Evolutionary conservation across 805 yeast genomes (phyloP).

Genomic region (Lachancea quebecensis): DNA sequence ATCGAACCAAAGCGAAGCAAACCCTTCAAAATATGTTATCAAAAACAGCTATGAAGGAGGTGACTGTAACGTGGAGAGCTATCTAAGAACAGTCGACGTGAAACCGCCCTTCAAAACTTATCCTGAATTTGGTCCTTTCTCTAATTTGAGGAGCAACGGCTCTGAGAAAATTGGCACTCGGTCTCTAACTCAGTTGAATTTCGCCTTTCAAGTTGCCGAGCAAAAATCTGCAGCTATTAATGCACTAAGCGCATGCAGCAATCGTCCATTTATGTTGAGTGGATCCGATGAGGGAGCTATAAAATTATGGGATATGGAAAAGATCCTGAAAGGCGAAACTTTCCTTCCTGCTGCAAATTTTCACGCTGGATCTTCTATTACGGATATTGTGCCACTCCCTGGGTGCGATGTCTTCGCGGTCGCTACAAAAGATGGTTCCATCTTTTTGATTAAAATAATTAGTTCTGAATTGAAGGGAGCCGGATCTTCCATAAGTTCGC

Average conservation of each 20-base stretch:
- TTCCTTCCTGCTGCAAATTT: constrained; percentile 42
- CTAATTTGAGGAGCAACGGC: constrained; percentile 4
- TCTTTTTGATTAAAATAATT: constrained; percentile 35
- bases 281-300: constrained; percentile 71
- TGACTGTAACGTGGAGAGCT: constrained; percentile 55
- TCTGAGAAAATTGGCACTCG: constrained; percentile 14
- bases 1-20: not conserved
- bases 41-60: constrained; percentile 61
- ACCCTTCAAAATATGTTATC: constrained; percentile 22
- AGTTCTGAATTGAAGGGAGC: constrained; percentile 17
- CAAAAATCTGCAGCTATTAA: constrained; percentile 50
- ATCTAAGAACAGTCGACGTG: constrained; percentile 45
- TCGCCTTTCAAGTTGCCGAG: constrained; percentile 48
- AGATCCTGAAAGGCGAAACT: constrained; percentile 55
- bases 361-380: constrained; percentile 44
- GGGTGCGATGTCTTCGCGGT: constrained; percentile 55
- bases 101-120: constrained; percentile 55
- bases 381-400: constrained; percentile 43
- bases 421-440: constrained; percentile 33
- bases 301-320: constrained; percentile 69
- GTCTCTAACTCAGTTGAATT: constrained; percentile 9
- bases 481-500: constrained; percentile 8
- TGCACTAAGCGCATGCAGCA: constrained; percentile 51
- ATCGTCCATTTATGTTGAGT: constrained; percentile 60
- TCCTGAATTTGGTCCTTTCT: constrained; percentile 53